Base-by-base conservation (phyloP, 129 eudicot species). In the Artemisia annua region DNA sequence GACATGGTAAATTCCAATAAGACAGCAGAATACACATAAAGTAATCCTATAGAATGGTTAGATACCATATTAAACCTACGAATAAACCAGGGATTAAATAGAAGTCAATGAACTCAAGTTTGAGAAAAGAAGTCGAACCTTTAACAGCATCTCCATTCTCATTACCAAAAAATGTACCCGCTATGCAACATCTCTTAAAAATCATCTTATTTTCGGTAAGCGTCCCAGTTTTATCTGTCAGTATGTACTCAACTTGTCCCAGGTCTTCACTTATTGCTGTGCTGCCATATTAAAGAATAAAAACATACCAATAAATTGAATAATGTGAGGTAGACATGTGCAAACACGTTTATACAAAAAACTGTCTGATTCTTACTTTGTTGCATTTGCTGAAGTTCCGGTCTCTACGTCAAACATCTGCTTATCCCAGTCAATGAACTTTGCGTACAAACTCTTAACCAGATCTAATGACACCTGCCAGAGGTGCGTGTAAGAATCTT, bases 211-310 rank as follows among this genome's bases (percentile, higher is more conserved):
- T 94, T 79, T 94, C 99, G 50, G 99, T 94, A 44, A 94, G 90
- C 24, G 99, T 94, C 71, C 99, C 99, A 9, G 99, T 94, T 84
- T 94, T 94, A 85, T 94, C 99, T 9, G 99, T 94, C 89, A 94
- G 78, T 79, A 94, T 94, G 85, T 94, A 94, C 78, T 94, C 99
- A 17, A 94, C 99, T 88, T 94, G 99, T 52, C 99, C 99, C 83
- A 94, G 83, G 84, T 94, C 99, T 88, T 94, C 99, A 76, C 99
- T 94, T 30, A 94, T 94, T 84, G 99, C 99, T 86, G 97, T 90
- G 92, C 99, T 94, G 99, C 79, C 92, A 86, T 76, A 79, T 48
- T 79, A 73, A 87, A 84, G 71, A 55, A 75, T n/a, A 67, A 30
- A 63, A 5, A 70, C 60, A 49, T n/a, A 50, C 46, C 32, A 67